A percentile compares a stretch with the other conserved stretches of the same genome.
These are phyloP conservation scores for Penicillium sp. DNA, from an alignment of 2,329 filamentous ascomycete species.

Conservation along the genomic window DNA sequence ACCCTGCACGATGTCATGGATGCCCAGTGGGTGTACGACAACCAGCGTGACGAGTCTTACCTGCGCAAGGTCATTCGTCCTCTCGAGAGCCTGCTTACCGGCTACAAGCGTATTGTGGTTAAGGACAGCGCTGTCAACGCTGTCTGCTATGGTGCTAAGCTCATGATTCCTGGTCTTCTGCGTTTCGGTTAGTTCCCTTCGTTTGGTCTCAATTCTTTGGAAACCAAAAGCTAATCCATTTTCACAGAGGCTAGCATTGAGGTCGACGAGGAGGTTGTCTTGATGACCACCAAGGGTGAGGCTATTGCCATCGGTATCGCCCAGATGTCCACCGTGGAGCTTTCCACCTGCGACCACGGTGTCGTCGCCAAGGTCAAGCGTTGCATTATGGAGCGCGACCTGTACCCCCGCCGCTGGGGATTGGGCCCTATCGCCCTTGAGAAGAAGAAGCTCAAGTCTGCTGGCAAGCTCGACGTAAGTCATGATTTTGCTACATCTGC, in stretches of 20 bases:
- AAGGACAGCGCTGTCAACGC: slow-evolving; percentile 97
- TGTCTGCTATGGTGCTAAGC: slow-evolving; percentile 96
- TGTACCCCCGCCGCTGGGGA: slow-evolving; percentile 96
- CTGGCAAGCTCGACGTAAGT: slow-evolving; percentile 79
- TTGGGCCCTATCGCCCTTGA: slow-evolving; percentile 88
- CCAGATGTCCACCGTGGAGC: slow-evolving; percentile 96
- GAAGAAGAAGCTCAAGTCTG: slow-evolving; percentile 99
- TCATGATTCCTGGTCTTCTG: slow-evolving; percentile 95
- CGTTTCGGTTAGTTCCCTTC: slow-evolving; percentile 68
- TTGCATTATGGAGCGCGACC: slow-evolving; percentile 98
- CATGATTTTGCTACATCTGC: background rate
- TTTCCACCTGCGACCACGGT: slow-evolving; percentile 95
- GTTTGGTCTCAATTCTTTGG: background rate
- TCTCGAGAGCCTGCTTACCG: slow-evolving; percentile 85
- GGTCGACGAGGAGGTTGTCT: slow-evolving; percentile 90
- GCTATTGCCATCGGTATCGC: slow-evolving; percentile 95
- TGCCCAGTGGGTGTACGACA: slow-evolving; percentile 94
- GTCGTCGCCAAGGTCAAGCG: slow-evolving; percentile 99
- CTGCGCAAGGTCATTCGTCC: slow-evolving; percentile 88
- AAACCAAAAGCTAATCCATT: slow-evolving; percentile 3
- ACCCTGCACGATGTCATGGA: slow-evolving; percentile 95
- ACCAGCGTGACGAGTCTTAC: slow-evolving; percentile 90
- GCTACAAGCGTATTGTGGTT: slow-evolving; percentile 95
- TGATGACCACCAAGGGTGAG: slow-evolving; percentile 99
- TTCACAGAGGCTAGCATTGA: slow-evolving; percentile 79